phyloP scores from a whole-genome alignment of 164 flowering plant genomes.

The Tetrastigma voinierianum region DNA sequence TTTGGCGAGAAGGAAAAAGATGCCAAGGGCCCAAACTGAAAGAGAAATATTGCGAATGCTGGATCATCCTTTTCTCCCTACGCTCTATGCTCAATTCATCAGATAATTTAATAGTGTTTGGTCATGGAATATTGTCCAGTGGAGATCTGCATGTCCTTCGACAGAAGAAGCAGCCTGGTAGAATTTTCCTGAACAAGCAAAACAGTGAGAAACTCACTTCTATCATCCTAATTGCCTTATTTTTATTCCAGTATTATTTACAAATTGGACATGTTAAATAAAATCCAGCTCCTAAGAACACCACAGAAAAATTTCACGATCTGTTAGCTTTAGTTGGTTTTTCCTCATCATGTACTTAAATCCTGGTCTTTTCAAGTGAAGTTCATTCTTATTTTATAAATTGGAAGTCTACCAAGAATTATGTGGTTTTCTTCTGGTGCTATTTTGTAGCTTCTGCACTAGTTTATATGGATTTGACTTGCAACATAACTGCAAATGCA shows the following conservation, averaged over 20 bases:
- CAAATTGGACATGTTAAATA: not conserved
- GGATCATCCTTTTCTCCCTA: slow-evolving; percentile 89
- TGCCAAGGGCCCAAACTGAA: slow-evolving; percentile 81
- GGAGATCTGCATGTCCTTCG: slow-evolving; percentile 86
- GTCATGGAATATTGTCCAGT: slow-evolving; percentile 89
- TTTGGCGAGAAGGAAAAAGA: slow-evolving; percentile 68
- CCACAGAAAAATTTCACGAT: no score
- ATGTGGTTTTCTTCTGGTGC: no score
- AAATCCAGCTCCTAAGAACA: not conserved
- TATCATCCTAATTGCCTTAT: not conserved
- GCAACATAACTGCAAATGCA: no score
- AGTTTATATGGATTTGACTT: no score
- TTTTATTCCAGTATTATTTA: not conserved
- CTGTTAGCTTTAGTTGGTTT: not conserved
- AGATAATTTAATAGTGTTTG: slow-evolving; percentile 64
- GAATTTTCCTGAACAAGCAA: slow-evolving; percentile 71
- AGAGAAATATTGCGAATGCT: slow-evolving; percentile 70
- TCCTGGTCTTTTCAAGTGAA: no score
- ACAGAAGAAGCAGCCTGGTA: slow-evolving; percentile 71
- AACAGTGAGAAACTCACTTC: slow-evolving; percentile 39
- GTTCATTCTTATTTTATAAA: no score
- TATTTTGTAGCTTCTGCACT: no score
- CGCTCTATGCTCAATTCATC: slow-evolving; percentile 62
- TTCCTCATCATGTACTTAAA: not conserved
- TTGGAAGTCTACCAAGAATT: no score